Evolutionary conservation across 805 yeast species (phyloP).

Genomic region (Kuraishia borneana): DNA sequence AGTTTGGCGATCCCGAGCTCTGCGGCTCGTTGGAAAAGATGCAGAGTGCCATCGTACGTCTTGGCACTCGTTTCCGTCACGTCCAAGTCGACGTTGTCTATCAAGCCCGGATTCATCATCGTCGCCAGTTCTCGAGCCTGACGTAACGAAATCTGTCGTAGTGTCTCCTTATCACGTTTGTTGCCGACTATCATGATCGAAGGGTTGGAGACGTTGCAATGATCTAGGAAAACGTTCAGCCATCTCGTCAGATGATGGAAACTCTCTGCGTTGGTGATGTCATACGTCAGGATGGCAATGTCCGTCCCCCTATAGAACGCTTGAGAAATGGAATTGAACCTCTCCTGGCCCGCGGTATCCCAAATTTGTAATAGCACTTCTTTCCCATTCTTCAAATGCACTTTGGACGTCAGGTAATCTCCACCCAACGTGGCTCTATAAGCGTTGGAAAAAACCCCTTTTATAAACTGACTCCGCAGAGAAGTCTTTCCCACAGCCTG

Average conservation of each 20-base stretch:
- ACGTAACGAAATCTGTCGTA: constrained; percentile 16
- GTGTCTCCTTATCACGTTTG: constrained; percentile 26
- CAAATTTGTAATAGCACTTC: constrained; percentile 47
- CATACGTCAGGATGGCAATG: constrained; percentile 42
- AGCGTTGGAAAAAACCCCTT: constrained; percentile 41
- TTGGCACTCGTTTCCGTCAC: constrained; percentile 18
- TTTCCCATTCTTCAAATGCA: constrained; percentile 7
- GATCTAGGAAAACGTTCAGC: constrained; percentile 35
- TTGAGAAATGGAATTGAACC: constrained; percentile 56
- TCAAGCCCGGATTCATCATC: constrained; percentile 10
- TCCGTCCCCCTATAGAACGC: constrained; percentile 52
- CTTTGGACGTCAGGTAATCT: constrained; percentile 37
- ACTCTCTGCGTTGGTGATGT: constrained; percentile 38
- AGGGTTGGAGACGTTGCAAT: constrained; percentile 35
- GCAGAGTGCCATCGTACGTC: constrained; percentile 14
- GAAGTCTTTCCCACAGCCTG: constrained; percentile 54
- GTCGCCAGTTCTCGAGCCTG: constrained; percentile 19
- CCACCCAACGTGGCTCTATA: constrained; percentile 53
- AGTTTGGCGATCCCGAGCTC: constrained; percentile 12
- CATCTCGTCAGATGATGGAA: constrained; percentile 31
- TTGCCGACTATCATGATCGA: constrained; percentile 43
- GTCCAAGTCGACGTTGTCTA: constrained; percentile 13
- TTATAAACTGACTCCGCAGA: constrained; percentile 40
- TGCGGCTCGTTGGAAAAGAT: constrained; percentile 14
- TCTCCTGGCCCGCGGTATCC: constrained; percentile 96